Conservation (phyloP, 257 asterid species). For the Eustoma russellianum region DNA sequence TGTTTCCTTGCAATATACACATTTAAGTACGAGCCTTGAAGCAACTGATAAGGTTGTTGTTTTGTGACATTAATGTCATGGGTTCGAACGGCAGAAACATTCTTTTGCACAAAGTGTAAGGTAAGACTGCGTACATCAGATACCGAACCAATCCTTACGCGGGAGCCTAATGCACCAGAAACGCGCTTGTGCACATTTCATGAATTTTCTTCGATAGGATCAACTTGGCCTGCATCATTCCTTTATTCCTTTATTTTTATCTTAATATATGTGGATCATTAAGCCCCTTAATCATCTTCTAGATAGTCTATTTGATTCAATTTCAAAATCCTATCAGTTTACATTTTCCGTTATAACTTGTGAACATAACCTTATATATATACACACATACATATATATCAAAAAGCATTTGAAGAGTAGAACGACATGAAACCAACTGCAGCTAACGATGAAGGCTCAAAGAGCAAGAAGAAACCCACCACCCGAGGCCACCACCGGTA, state of each 20-base stretch:
- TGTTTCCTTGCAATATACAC: slow-evolving; percentile 15
- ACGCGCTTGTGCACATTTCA: slow-evolving; percentile 11
- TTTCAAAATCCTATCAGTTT: too few species aligned
- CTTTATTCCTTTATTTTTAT: not conserved
- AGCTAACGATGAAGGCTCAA: slow-evolving; percentile 18
- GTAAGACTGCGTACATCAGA: too few species aligned
- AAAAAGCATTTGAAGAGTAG: not conserved
- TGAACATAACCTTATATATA: not conserved
- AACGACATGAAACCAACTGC: slow-evolving; percentile 28
- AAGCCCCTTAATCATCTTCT: not conserved
- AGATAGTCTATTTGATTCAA: too few species aligned
- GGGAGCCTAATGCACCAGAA: too few species aligned
- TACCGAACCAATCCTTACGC: too few species aligned
- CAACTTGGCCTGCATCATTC: slow-evolving; percentile 61
- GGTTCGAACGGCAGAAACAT: too few species aligned
- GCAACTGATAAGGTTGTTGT: too few species aligned
- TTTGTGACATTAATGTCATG: too few species aligned
- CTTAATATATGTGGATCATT: slow-evolving; percentile 13
- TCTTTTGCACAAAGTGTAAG: too few species aligned
- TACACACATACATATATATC: not conserved
- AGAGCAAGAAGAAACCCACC: slow-evolving; percentile 36
- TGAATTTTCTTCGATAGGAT: slow-evolving; percentile 28
- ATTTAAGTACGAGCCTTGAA: too few species aligned
- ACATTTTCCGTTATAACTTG: too few species aligned
- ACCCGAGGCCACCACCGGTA: slow-evolving; percentile 69